Percentiles rank a stretch among this genome's conserved stretches.
Evolutionary conservation across 73 alveolate genomes (phyloP).

Genomic region (Paramecium primaurelia): DNA sequence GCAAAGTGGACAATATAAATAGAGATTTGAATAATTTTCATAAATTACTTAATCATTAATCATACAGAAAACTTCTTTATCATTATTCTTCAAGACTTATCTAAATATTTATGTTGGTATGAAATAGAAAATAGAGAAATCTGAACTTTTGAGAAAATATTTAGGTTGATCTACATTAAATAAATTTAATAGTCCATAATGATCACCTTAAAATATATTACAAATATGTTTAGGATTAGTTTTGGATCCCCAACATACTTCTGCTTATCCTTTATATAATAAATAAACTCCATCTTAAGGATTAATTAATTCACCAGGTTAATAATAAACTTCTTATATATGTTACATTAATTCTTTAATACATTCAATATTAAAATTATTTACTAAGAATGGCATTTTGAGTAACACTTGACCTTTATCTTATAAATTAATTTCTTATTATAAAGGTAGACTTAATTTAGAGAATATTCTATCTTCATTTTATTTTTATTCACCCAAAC

Average conservation of each 20-base stretch:
- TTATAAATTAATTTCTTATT: not conserved
- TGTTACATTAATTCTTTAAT: not conserved
- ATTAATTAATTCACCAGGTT: constrained; percentile 3
- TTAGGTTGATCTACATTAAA: not conserved
- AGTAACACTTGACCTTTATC: not conserved
- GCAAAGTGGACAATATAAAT: not conserved
- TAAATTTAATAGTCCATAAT: not conserved
- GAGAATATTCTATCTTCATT: not conserved
- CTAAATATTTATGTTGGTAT: not conserved
- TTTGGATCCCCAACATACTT: not conserved
- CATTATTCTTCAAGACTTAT: not conserved
- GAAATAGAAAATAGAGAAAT: not conserved
- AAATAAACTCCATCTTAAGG: not conserved
- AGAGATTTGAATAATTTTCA: not conserved
- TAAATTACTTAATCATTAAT: not conserved
- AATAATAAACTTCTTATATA: not conserved
- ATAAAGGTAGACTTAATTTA: not conserved
- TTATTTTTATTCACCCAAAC: not conserved
- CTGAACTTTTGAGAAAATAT: not conserved
- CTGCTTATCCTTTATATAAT: not conserved
- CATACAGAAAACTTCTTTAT: not conserved
- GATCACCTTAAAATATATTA: not conserved
- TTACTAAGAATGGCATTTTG: not conserved
- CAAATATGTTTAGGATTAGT: not conserved
- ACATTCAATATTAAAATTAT: not conserved